Base-by-base conservation (phyloP, 2,329 filamentous ascomycete genomes). In the Sclerotinia glacialis region DNA sequence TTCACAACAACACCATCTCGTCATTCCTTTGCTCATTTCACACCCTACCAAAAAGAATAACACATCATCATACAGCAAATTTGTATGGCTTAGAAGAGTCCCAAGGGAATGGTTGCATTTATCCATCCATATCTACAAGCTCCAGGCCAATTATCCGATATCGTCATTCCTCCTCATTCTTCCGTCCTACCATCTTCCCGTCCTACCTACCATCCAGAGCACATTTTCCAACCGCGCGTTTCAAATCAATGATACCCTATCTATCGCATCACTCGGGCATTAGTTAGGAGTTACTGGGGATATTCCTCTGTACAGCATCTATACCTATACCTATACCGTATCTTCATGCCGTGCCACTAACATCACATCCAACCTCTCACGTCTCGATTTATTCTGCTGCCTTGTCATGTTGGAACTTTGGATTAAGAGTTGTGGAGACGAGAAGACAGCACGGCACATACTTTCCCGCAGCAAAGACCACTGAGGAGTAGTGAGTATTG, bases 211-310 rank as follows among this genome's bases (percentile, higher is more conserved):
- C n/a, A n/a, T n/a, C n/a, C n/a, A n/a, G n/a, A n/a, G n/a, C n/a
- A n/a, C 56, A 47, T 47, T 59, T 49, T 49, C 56, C 54, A 65
- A 61, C 64, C 64, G 64, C 64, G 63, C 64, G 64, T 65, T 61
- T 49, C 63, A n/a, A 42, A 47, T 14, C 28, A 34, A 60, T 34
- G 26, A 34, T 46, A 60, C 37, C 42, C 42, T 46, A 47, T 60
- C 42, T 46, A 47, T 60, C 56, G 54, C 64, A 65, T 61, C 54
- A 44, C 31, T 52, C 54, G 55, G 64, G 52, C 54, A 52, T 60
- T 44, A 52, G 54, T n/a, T n/a, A n/a, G n/a, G n/a, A n/a, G n/a
- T n/a, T 50, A 56, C 53, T 59, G 42, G 28, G 12, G 56, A 42
- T n/a, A 23, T 40, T 37, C 14, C 31, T 37, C 37, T n/a, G 47